Evolutionary conservation across 331 rosid genomes (phyloP).

Genomic region (Saraca asoca): DNA sequence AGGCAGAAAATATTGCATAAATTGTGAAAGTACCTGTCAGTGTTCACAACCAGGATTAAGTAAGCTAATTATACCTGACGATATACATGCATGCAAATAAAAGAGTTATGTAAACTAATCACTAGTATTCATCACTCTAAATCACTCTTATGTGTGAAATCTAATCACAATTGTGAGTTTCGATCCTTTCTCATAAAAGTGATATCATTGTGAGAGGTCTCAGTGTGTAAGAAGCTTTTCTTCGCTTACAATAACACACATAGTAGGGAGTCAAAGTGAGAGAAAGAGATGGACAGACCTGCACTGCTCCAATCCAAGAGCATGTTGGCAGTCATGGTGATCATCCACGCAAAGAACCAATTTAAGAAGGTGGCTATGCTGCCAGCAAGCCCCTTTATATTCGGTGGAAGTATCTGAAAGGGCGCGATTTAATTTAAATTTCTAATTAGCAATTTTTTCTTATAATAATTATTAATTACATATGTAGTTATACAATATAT

Average conservation of each 20-base stretch:
- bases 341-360: conserved; percentile 60
- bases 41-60: background rate
- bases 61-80: background rate
- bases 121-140: too few relatives aligned
- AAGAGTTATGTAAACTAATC: too few relatives aligned
- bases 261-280: too few relatives aligned
- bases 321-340: conserved; percentile 67
- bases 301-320: conserved; percentile 66
- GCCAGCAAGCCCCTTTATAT: conserved; percentile 69
- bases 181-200: too few relatives aligned
- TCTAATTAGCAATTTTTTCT: background rate
- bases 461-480: background rate
- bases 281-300: conserved; percentile 42
- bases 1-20: conserved; percentile 46
- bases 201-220: too few relatives aligned
- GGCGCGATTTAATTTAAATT: background rate
- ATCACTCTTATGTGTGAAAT: too few relatives aligned
- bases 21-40: conserved; percentile 64
- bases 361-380: conserved; percentile 65
- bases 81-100: background rate
- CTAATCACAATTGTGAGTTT: too few relatives aligned
- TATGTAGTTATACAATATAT: background rate
- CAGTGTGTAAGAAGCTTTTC: too few relatives aligned
- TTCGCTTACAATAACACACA: background rate
- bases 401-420: conserved; percentile 74